Evolutionary conservation across 202 grass and related monocot genomes (phyloP).

Genomic region (Alloteropsis angusta): DNA sequence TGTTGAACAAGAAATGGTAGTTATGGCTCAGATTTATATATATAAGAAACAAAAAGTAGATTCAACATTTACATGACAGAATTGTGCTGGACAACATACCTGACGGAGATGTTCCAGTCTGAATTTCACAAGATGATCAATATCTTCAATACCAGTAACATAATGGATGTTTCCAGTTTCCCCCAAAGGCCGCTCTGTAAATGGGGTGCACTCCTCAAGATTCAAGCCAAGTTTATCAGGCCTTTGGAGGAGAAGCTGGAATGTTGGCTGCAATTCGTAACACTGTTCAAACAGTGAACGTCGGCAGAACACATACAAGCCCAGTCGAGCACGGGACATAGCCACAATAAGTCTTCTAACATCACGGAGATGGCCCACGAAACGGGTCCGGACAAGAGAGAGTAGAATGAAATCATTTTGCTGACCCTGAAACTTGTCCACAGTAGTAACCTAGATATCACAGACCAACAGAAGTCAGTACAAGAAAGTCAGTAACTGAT

Average conservation of each 20-base stretch:
- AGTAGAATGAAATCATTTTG: conserved; percentile 98
- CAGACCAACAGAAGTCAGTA: conserved; percentile 21
- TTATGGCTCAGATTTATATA: not conserved
- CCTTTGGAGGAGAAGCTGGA: conserved; percentile 74
- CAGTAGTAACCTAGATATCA: conserved; percentile 60
- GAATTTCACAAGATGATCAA: conserved; percentile 77
- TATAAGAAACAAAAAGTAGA: not conserved
- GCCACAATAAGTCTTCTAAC: conserved; percentile 91
- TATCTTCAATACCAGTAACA: conserved; percentile 60
- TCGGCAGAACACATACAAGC: conserved; percentile 81
- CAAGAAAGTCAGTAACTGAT: not conserved
- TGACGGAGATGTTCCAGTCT: conserved; percentile 77
- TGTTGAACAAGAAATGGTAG: conserved; percentile 24
- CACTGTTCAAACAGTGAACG: conserved; percentile 85
- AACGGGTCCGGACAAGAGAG: conserved; percentile 86
- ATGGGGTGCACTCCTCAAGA: conserved; percentile 77
- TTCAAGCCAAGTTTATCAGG: conserved; percentile 72
- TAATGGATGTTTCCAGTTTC: conserved; percentile 55
- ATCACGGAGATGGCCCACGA: conserved; percentile 93
- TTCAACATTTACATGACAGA: not conserved
- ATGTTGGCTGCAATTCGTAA: conserved; percentile 96
- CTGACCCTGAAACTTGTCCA: conserved; percentile 98
- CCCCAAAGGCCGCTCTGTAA: conserved; percentile 61
- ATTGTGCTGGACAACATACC: conserved; percentile 28
- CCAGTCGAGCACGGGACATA: conserved; percentile 85